Percentiles rank a stretch among this genome's conserved stretches.
These are phyloP conservation scores for Quercus bicolor DNA, from an alignment of 306 rosid genomes.

Conservation along the genomic window DNA sequence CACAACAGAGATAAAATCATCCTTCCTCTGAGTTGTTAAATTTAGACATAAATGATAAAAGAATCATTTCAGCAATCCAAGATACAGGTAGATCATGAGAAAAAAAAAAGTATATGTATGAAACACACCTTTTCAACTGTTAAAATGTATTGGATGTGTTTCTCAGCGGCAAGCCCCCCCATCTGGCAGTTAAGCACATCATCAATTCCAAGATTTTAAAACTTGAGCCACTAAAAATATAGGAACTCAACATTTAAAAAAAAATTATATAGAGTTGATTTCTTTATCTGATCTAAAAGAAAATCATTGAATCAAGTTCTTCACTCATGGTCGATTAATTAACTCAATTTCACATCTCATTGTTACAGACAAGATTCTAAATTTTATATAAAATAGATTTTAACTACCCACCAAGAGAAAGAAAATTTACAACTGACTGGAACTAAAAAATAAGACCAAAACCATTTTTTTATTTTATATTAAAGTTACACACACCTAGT, in stretches of 20 bases:
- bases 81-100: neutral
- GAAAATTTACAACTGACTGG: too few species aligned
- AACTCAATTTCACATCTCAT: too few species aligned
- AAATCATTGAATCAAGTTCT: too few species aligned
- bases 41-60: neutral
- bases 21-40: slow-evolving; percentile 53
- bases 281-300: too few species aligned
- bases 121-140: slow-evolving; percentile 67
- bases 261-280: too few species aligned
- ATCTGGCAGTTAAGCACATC: slow-evolving; percentile 32
- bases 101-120: neutral
- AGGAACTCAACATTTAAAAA: neutral
- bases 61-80: slow-evolving; percentile 4
- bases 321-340: too few species aligned
- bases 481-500: too few species aligned
- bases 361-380: too few species aligned
- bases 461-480: too few species aligned
- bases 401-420: too few species aligned
- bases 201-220: neutral
- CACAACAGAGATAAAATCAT: slow-evolving; percentile 67
- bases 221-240: neutral
- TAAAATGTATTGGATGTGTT: slow-evolving; percentile 64
- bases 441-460: too few species aligned
- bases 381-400: too few species aligned
- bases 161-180: slow-evolving; percentile 66